Evolutionary conservation across 1,139 yeast species (phyloP).

Genomic region (Geotrichum histeridarum): DNA sequence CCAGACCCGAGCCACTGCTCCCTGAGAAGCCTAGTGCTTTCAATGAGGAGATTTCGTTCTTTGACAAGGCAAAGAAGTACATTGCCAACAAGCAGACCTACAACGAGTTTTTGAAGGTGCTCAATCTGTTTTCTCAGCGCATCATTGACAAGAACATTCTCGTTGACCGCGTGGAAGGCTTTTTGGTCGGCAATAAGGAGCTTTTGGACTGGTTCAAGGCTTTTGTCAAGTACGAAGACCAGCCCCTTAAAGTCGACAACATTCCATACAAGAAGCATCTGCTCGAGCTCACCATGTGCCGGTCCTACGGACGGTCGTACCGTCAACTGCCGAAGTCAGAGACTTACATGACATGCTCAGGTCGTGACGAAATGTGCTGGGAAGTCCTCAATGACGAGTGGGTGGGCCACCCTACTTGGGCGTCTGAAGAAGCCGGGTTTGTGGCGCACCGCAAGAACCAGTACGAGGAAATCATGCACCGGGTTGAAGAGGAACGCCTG

Average conservation of each 20-base stretch:
- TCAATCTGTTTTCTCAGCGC: conserved; percentile 84
- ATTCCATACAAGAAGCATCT: conserved; percentile 85
- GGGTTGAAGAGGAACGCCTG: conserved; percentile 95
- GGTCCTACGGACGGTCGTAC: conserved; percentile 81
- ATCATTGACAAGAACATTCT: conserved; percentile 77
- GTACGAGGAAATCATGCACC: conserved; percentile 89
- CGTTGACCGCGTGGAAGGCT: conserved; percentile 79
- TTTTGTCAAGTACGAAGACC: conserved; percentile 77
- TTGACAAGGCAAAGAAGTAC: conserved; percentile 86
- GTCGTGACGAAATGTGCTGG: conserved; percentile 99
- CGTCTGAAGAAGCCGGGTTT: conserved; percentile 96
- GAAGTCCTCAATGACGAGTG: conserved; percentile 96
- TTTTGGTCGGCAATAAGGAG: conserved; percentile 75
- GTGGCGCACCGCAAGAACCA: conserved; percentile 97
- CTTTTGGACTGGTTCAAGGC: conserved; percentile 84
- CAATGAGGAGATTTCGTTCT: conserved; percentile 80
- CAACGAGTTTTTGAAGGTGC: conserved; percentile 81
- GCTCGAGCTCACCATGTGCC: conserved; percentile 79
- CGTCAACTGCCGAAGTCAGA: conserved; percentile 90
- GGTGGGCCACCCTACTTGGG: conserved; percentile 99
- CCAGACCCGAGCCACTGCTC: conserved; percentile 75
- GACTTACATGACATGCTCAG: conserved; percentile 95
- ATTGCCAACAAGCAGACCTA: conserved; percentile 87
- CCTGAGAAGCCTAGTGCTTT: conserved; percentile 42
- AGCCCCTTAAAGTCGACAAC: conserved; percentile 65